Conservation (phyloP, 2,329 filamentous ascomycete genomes). For the Monosporascus sp. region DNA sequence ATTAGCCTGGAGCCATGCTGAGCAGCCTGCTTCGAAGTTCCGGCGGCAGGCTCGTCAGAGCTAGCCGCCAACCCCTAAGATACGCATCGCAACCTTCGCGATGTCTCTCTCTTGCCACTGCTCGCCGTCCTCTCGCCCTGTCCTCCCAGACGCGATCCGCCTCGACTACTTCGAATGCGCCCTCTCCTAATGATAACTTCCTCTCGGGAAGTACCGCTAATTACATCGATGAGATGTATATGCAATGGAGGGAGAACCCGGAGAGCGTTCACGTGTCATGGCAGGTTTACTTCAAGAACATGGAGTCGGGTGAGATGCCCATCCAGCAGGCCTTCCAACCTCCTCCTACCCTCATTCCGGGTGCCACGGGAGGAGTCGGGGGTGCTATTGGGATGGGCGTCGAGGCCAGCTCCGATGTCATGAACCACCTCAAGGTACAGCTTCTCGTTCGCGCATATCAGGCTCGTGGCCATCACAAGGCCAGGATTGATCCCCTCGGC, state of each 20-base stretch:
- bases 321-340: constrained; percentile 96
- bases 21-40: constrained; percentile 62
- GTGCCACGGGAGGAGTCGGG: constrained; percentile 72
- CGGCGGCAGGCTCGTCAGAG: constrained; percentile 57
- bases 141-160: constrained; percentile 49
- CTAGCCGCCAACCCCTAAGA: constrained; percentile 41
- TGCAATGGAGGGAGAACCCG: constrained; percentile 93
- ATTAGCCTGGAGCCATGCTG: constrained; percentile 58
- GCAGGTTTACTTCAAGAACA: constrained; percentile 99
- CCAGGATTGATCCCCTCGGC: constrained; percentile 90
- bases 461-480: constrained; percentile 96
- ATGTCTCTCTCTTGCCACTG: constrained; percentile 40
- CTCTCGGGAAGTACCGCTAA: constrained; percentile 94
- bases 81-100: constrained; percentile 29
- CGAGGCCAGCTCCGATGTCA: constrained; percentile 73
- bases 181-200: constrained; percentile 91
- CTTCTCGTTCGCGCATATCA: constrained; percentile 96
- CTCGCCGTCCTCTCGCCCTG: constrained; percentile 46
- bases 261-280: constrained; percentile 94
- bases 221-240: constrained; percentile 99
- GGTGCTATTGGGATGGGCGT: constrained; percentile 62
- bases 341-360: constrained; percentile 84
- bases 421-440: constrained; percentile 97
- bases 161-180: constrained; percentile 49
- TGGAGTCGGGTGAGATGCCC: constrained; percentile 97